Evolutionary conservation across 83 land plant species (phyloP).

Genomic region (Picea abies): DNA sequence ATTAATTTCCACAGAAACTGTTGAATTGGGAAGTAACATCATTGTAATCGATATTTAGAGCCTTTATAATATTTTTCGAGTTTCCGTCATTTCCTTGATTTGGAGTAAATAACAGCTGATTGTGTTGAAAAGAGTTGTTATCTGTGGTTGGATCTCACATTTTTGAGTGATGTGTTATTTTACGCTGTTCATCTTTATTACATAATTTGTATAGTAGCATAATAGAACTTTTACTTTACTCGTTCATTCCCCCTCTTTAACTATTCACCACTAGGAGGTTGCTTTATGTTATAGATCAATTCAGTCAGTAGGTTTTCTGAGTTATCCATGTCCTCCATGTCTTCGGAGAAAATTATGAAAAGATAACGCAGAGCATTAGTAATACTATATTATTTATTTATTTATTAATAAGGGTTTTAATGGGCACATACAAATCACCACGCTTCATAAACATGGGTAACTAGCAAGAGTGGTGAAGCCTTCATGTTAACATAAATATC

Average conservation of each 20-base stretch:
- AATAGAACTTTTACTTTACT: too few relatives aligned
- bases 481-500: not conserved
- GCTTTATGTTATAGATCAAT: not conserved
- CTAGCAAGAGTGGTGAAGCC: not conserved
- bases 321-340: not conserved
- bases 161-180: too few relatives aligned
- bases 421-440: not conserved
- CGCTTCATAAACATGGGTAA: not conserved
- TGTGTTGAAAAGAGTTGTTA: too few relatives aligned
- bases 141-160: too few relatives aligned
- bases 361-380: not conserved
- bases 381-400: not conserved
- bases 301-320: not conserved
- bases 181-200: too few relatives aligned
- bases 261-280: not conserved
- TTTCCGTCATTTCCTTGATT: not conserved
- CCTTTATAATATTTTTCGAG: too few relatives aligned
- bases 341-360: not conserved
- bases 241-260: too few relatives aligned
- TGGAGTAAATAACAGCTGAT: not conserved
- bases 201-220: too few relatives aligned
- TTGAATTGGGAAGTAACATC: not conserved
- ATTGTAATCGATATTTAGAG: too few relatives aligned
- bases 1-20: not conserved
- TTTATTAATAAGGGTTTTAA: not conserved